A percentile compares a stretch with the other conserved stretches of the same genome.
These are phyloP conservation scores for Teunomyces panamensis DNA, from an alignment of 805 yeast species.

Conservation along the genomic window DNA sequence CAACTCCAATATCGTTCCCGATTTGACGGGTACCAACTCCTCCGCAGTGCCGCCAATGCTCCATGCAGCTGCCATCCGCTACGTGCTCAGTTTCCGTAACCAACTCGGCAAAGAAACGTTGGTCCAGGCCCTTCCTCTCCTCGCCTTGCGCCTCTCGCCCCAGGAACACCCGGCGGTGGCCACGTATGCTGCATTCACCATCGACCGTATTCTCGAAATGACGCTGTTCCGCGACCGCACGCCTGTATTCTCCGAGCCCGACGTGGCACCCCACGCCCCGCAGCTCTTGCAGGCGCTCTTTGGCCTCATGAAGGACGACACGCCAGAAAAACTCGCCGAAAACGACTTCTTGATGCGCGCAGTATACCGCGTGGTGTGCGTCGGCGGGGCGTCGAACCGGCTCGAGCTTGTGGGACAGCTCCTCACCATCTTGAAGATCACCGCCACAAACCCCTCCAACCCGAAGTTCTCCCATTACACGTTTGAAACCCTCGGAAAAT, in stretches of 20 bases:
- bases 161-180: constrained; percentile 72
- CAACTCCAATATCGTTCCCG: constrained; percentile 74
- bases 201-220: constrained; percentile 82
- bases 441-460: constrained; percentile 88
- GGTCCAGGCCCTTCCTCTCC: constrained; percentile 71
- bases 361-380: constrained; percentile 74
- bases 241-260: constrained; percentile 68
- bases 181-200: constrained; percentile 90
- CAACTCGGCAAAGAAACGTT: constrained; percentile 87
- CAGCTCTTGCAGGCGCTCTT: constrained; percentile 66
- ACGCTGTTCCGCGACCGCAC: constrained; percentile 52
- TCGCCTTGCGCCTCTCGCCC: constrained; percentile 61
- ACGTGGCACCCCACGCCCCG: constrained; percentile 58
- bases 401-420: constrained; percentile 59
- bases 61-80: constrained; percentile 90
- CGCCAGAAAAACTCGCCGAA: constrained; percentile 90
- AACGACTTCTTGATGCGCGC: constrained; percentile 92
- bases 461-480: constrained; percentile 89
- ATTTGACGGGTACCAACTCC: constrained; percentile 46
- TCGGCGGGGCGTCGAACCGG: constrained; percentile 51
- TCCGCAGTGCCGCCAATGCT: constrained; percentile 65
- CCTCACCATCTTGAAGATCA: constrained; percentile 62
- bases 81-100: constrained; percentile 84
- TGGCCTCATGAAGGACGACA: constrained; percentile 49
- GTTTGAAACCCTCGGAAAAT: constrained; percentile 82